Evolutionary conservation across 2,329 filamentous ascomycete genomes (phyloP).

Genomic region (Pseudogymnoascus sp.): DNA sequence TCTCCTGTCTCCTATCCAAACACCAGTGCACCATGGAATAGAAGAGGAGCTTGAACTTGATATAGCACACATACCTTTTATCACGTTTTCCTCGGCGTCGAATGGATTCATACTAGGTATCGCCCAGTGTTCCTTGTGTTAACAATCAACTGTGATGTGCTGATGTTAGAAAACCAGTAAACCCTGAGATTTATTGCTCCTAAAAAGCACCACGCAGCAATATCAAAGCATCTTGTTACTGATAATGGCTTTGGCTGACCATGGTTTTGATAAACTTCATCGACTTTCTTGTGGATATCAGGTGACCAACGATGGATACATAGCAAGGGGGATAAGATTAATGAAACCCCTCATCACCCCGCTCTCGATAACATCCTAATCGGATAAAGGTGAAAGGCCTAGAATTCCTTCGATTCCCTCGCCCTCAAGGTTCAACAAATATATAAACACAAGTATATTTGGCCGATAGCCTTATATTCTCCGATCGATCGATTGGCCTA

Average conservation of each 20-base stretch:
- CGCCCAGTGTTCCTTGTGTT: neutral
- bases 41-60: neutral
- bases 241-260: neutral
- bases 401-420: neutral
- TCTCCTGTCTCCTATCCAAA: neutral
- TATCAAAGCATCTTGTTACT: neutral
- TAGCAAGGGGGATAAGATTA: neutral
- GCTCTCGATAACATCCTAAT: slow-evolving; percentile 8
- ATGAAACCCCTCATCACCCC: slow-evolving; percentile 4
- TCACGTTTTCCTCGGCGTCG: neutral
- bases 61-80: neutral
- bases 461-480: neutral
- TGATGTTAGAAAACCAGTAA: neutral
- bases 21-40: too few species aligned
- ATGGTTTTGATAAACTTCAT: neutral
- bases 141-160: neutral
- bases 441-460: slow-evolving; percentile 1
- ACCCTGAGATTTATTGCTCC: neutral
- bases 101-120: neutral
- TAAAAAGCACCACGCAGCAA: neutral
- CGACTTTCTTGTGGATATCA: neutral
- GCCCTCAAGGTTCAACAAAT: neutral
- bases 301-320: neutral
- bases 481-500: neutral
- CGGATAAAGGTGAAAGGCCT: neutral